phyloP scores from a whole-genome alignment of 768 basidiomycete species.

The Xanthoconium stramineum region DNA sequence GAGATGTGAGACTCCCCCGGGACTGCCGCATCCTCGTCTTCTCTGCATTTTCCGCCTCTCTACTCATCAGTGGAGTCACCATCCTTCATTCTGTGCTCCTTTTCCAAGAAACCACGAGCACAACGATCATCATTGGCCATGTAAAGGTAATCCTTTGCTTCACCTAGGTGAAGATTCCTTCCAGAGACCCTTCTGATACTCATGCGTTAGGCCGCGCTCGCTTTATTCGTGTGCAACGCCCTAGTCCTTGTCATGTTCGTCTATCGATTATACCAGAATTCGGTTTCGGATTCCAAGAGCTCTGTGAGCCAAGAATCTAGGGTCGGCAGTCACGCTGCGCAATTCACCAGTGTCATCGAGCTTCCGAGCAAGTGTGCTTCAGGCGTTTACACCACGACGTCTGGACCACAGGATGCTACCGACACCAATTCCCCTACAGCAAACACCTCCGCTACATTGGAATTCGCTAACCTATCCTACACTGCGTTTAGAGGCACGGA shows the following conservation, averaged over 20 bases:
- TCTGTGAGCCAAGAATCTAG: not conserved
- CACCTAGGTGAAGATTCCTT: not conserved
- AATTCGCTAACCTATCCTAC: not conserved
- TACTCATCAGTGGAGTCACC: conserved; percentile 21
- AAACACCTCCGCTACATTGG: not conserved
- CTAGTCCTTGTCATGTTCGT: conserved; percentile 19
- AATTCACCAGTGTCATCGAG: conserved; percentile 20
- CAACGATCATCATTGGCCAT: conserved; percentile 19
- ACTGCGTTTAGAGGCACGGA: not conserved
- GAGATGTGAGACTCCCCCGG: conserved; percentile 12
- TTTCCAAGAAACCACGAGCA: not conserved
- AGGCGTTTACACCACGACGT: not conserved
- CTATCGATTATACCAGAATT: conserved; percentile 11
- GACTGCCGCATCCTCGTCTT: conserved; percentile 21
- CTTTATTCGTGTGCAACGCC: conserved; percentile 21
- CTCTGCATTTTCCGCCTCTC: conserved; percentile 19
- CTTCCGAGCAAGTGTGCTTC: conserved; percentile 16
- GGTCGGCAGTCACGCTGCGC: not conserved
- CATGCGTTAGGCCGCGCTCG: conserved; percentile 13
- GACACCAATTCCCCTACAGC: not conserved
- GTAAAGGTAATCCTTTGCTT: conserved; percentile 16
- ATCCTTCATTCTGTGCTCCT: conserved; percentile 24
- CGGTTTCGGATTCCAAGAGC: not conserved
- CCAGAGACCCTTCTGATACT: not conserved
- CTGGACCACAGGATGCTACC: not conserved